Base-by-base conservation (phyloP, 2,329 filamentous ascomycete species). In the Harringtonia lauricola region DNA sequence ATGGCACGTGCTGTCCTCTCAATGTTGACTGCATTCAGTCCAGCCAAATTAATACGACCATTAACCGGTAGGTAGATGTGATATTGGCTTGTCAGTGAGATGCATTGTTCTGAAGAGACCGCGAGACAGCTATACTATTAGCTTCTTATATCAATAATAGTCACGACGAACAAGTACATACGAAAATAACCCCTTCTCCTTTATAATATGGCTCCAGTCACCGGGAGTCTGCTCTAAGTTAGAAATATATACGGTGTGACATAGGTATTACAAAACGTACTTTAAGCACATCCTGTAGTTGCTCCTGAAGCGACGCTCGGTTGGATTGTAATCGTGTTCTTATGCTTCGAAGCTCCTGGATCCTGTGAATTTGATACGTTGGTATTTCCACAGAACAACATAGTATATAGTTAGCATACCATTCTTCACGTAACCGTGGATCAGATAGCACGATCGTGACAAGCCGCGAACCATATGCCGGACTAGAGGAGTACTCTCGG, bases 401-500 rank as follows among this genome's bases (percentile, higher is more conserved):
- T n/a, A n/a, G n/a, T n/a, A n/a, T n/a, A n/a, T n/a, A n/a, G n/a
- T n/a, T n/a, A n/a, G n/a, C n/a, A n/a, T n/a, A n/a, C n/a, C n/a
- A n/a, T n/a, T n/a, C n/a, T n/a, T n/a, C n/a, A n/a, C 30, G 39
- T 22, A 34, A 30, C 9, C 1, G 7, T 4, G 22, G 39, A 10
- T 28, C 22, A 6, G 13, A 18, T 47, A 40, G 28, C 17, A 40
- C 38, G 17, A n/a, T 18, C 4, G n/a, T 52, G 26, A 54, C 56
- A 26, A 58, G 31, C 18, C 54, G 47, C 19, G 55, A 10, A 8
- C 55, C 56, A 41, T 55, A 58, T 9, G 52, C 54, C 31, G 56
- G 57, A 19, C 54, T 53, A 2, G 54, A 55, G 3, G 55, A 58
- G 18, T 52, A 58, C 43, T 58, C 56, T 45, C 49, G 54, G 9